A percentile compares a stretch with the other conserved stretches of the same genome.
phyloP scores from a whole-genome alignment of 768 basidiomycete genomes.

The Psilocybe tampanensis region DNA sequence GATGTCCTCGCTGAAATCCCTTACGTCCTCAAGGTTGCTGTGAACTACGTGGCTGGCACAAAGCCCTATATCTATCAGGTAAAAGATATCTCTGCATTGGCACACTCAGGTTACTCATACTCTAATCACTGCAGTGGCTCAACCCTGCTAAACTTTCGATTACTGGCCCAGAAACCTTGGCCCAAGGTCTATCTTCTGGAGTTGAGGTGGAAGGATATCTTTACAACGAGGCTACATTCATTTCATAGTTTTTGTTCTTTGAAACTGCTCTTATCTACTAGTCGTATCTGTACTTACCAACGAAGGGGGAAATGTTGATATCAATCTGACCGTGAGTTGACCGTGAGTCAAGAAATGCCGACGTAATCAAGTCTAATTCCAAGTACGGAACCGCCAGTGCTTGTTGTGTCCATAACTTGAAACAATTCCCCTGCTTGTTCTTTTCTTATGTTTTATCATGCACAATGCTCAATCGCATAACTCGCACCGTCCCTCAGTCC shows the following conservation, averaged over 20 bases:
- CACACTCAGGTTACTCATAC: slow-evolving; percentile 15
- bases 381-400: neutral
- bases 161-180: slow-evolving; percentile 42
- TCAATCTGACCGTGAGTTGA: slow-evolving; percentile 1
- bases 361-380: neutral
- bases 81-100: neutral
- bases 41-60: slow-evolving; percentile 91
- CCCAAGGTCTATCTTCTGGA: slow-evolving; percentile 41
- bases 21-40: slow-evolving; percentile 86
- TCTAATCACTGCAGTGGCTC: slow-evolving; percentile 40
- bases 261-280: slow-evolving; percentile 4
- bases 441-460: slow-evolving; percentile 38
- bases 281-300: slow-evolving; percentile 9
- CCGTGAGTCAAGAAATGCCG: neutral
- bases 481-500: slow-evolving; percentile 25
- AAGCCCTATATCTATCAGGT: slow-evolving; percentile 97
- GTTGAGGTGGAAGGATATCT: slow-evolving; percentile 63
- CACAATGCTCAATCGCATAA: slow-evolving; percentile 53
- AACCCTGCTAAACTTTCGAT: slow-evolving; percentile 48
- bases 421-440: slow-evolving; percentile 9
- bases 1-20: slow-evolving; percentile 97
- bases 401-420: slow-evolving; percentile 5
- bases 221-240: slow-evolving; percentile 93
- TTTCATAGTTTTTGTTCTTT: slow-evolving; percentile 51
- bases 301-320: neutral